A percentile compares a stretch with the other conserved stretches of the same genome.
phyloP scores from a whole-genome alignment of 345 rosid species.

The Gossypium raimondii region DNA sequence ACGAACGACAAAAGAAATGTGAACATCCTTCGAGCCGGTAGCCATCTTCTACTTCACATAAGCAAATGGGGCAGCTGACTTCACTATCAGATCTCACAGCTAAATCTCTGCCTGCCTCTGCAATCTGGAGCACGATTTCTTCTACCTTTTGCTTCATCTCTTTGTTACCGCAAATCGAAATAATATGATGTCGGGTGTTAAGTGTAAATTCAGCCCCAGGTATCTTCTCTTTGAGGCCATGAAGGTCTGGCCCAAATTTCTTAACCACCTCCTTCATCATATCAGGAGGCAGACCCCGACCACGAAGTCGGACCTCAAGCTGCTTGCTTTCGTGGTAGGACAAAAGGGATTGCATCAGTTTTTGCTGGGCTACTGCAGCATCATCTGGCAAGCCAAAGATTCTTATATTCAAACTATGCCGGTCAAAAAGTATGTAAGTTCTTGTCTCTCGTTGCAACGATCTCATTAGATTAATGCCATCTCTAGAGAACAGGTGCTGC shows the following conservation, averaged over 20 bases:
- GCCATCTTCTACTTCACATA: constrained; percentile 74
- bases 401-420: constrained; percentile 38
- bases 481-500: constrained; percentile 57
- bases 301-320: constrained; percentile 62
- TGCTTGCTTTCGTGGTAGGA: constrained; percentile 52
- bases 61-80: constrained; percentile 68
- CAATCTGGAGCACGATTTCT: constrained; percentile 49
- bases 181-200: constrained; percentile 47
- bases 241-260: constrained; percentile 71
- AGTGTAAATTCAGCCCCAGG: constrained; percentile 58
- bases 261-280: constrained; percentile 71
- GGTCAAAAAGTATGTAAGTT: constrained; percentile 58
- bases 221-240: constrained; percentile 58
- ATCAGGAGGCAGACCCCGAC: constrained; percentile 59
- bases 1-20: constrained; percentile 62
- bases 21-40: constrained; percentile 71
- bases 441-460: constrained; percentile 54
- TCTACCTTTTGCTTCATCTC: constrained; percentile 61
- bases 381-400: constrained; percentile 57
- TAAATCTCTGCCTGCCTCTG: constrained; percentile 23
- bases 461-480: constrained; percentile 50
- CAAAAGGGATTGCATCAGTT: constrained; percentile 50
- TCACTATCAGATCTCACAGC: constrained; percentile 27
- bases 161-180: constrained; percentile 54
- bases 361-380: constrained; percentile 45